Base-by-base conservation (phyloP, 1,284 basidiomycete species). In the Lentinula novae-zelandiae region DNA sequence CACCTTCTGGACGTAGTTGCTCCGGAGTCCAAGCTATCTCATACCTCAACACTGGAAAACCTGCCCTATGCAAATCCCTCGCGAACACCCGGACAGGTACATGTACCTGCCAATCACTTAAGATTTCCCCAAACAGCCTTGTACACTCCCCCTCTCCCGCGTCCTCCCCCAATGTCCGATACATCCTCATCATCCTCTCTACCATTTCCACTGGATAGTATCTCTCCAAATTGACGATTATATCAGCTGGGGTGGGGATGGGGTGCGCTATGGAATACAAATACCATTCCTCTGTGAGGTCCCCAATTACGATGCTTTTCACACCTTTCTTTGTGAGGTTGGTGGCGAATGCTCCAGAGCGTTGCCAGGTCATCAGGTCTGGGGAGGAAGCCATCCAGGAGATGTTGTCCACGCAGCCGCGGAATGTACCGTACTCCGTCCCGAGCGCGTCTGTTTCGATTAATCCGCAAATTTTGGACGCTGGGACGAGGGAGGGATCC, bases 261-360 rank as follows among this genome's bases (percentile, higher is more conserved):
- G 83, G 82, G 68, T 90, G 83, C 1, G 86, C 83, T 65, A 88
- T 82, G 8, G 85, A 80, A 67, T 92, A 92, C 60, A 90, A 79
- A 69, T 83, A 87, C 87, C 89, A 91, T 71, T 91, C 90, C 65
- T 92, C 90, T 15, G 76, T 76, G 53, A 90, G 76, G 63, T 91
- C 87, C 6, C 90, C 90, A 20, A 87, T 71, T 48, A 87, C 73
- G 60, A 92, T 75, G 67, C 79, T 82, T 44, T 75, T 76, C 34
- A 92, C 77, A 2, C 90, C 89, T 22, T 82, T 84, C 15, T 75
- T 78, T 34, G 68, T 72, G 7, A 92, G 78, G 3, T 76, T 80
- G 6, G 71, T 70, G 0, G 85, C 86, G 60, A 92, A 77, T 2
- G 71, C 76, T 3, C 87, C 86, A 0, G 77, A 76, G n/a, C 81